phyloP scores from a whole-genome alignment of 169 alveolate species.

The Amoebophrya sp. region DNA sequence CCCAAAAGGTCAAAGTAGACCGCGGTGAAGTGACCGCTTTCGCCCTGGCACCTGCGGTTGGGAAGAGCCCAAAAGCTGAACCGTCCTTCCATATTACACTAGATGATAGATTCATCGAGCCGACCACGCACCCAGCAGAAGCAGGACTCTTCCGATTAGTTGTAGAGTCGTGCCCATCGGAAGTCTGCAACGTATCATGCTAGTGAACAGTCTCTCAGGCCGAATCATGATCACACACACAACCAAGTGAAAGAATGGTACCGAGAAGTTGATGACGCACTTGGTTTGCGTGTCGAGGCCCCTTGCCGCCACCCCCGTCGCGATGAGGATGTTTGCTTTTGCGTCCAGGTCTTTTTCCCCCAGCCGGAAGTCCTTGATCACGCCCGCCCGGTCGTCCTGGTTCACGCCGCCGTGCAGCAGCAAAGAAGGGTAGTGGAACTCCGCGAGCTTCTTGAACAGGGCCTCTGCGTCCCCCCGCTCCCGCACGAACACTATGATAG shows the following conservation, averaged over 20 bases:
- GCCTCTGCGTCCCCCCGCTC: conserved; percentile 91
- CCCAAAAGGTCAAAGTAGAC: too few species aligned
- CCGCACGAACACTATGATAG: conserved; percentile 88
- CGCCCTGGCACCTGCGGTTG: too few species aligned
- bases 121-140: too few species aligned
- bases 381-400: conserved; percentile 89
- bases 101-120: too few species aligned
- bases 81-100: too few species aligned
- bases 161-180: too few species aligned
- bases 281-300: conserved; percentile 91
- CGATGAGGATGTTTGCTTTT: conserved; percentile 66
- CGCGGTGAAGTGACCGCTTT: too few species aligned
- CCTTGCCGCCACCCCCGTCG: conserved; percentile 97
- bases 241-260: neutral
- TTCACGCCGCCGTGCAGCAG: conserved; percentile 95
- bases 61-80: too few species aligned
- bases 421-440: conserved; percentile 70
- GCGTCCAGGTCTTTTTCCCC: conserved; percentile 21
- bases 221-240: too few species aligned
- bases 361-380: conserved; percentile 64
- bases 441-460: conserved; percentile 63
- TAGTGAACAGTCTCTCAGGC: too few species aligned
- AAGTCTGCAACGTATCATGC: too few species aligned
- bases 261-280: conserved; percentile 30
- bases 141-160: too few species aligned